phyloP scores from a whole-genome alignment of 1,284 basidiomycete species.

The Crocinoboletus sp. region DNA sequence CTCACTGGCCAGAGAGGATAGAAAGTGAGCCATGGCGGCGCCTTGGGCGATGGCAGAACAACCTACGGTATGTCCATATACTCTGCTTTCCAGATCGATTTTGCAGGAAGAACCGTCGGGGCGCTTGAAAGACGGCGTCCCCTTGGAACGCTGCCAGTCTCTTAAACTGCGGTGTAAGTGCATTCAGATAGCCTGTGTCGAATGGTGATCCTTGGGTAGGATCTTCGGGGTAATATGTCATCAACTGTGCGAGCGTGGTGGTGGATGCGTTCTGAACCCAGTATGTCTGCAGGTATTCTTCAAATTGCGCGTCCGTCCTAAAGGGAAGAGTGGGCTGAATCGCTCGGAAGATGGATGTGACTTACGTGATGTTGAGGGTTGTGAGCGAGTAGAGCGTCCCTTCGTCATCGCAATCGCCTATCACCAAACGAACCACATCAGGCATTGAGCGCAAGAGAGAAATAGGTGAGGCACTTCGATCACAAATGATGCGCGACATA shows the following conservation, averaged over 20 bases:
- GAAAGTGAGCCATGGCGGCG: no score
- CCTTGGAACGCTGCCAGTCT: slow-evolving; percentile 48
- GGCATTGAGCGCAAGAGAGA: no score
- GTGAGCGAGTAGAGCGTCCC: slow-evolving; percentile 49
- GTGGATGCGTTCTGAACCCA: slow-evolving; percentile 33
- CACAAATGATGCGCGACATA: no score
- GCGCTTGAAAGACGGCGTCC: slow-evolving; percentile 51
- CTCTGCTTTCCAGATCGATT: slow-evolving; percentile 39
- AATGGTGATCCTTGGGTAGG: slow-evolving; percentile 48
- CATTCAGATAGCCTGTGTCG: slow-evolving; percentile 42
- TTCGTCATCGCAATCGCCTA: slow-evolving; percentile 48
- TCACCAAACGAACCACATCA: slow-evolving; percentile 31
- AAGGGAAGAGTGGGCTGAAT: no score
- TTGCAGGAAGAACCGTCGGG: slow-evolving; percentile 48
- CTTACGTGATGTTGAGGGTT: slow-evolving; percentile 35
- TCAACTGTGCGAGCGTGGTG: slow-evolving; percentile 31
- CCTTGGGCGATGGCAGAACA: no score
- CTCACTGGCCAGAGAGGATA: slow-evolving; percentile 23
- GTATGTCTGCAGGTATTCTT: slow-evolving; percentile 33
- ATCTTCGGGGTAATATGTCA: slow-evolving; percentile 40
- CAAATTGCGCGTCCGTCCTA: slow-evolving; percentile 37
- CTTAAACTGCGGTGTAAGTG: slow-evolving; percentile 48
- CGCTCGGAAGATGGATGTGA: neutral
- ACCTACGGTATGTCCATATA: slow-evolving; percentile 40
- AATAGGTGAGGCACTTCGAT: no score